A percentile compares a stretch with the other conserved stretches of the same genome.
These are phyloP conservation scores for Fusarium subtropicale DNA, from an alignment of 2,329 filamentous ascomycete genomes.

Conservation along the genomic window DNA sequence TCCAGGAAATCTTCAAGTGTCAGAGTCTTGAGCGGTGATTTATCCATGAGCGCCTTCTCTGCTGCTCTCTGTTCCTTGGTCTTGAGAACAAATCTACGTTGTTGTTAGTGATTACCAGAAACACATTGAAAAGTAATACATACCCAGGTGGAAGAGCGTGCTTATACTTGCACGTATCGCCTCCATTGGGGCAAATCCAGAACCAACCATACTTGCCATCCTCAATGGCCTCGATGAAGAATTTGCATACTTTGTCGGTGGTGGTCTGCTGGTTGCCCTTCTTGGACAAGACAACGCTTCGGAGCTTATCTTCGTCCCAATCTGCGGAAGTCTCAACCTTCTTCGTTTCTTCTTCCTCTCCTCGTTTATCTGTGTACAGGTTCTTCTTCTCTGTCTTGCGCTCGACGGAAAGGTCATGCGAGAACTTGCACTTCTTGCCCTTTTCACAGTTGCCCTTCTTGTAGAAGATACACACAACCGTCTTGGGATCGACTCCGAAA, in stretches of 20 bases:
- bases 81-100: constrained; percentile 87
- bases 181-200: constrained; percentile 96
- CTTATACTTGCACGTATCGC: constrained; percentile 98
- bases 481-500: constrained; percentile 98
- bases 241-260: constrained; percentile 99
- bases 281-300: constrained; percentile 91
- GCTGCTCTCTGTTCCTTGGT: constrained; percentile 96
- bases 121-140: constrained; percentile 53
- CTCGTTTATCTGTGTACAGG: constrained; percentile 86
- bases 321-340: constrained; percentile 93
- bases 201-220: constrained; percentile 99
- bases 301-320: constrained; percentile 97
- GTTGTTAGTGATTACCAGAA: constrained; percentile 40
- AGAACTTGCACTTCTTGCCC: constrained; percentile 97
- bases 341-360: constrained; percentile 77
- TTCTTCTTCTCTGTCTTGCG: constrained; percentile 93
- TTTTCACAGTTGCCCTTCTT: constrained; percentile 99
- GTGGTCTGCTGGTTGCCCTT: constrained; percentile 96
- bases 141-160: constrained; percentile 95
- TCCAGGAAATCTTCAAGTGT: constrained; percentile 98
- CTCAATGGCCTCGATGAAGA: constrained; percentile 95
- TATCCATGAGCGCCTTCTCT: constrained; percentile 96
- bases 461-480: constrained; percentile 94
- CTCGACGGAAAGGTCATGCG: constrained; percentile 89
- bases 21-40: constrained; percentile 91